Conservation (phyloP, 805 yeast genomes). For the Kazachstania viticola region DNA sequence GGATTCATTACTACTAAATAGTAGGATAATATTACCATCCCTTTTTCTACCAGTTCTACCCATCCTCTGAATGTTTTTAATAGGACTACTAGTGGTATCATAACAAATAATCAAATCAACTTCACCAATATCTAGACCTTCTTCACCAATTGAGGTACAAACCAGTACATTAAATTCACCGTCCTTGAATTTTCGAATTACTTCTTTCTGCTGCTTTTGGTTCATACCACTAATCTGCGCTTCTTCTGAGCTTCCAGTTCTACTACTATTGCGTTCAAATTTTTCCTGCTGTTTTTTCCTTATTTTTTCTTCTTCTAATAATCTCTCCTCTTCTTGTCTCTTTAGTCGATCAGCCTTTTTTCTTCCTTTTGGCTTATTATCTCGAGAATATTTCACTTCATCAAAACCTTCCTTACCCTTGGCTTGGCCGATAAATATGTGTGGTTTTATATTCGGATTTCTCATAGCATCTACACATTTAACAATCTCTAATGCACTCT, state of each 20-base stretch:
- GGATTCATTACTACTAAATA: slow-evolving; percentile 70
- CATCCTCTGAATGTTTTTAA: slow-evolving; percentile 88
- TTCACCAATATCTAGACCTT: slow-evolving; percentile 96
- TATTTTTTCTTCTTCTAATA: slow-evolving; percentile 23
- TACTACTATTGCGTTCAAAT: slow-evolving; percentile 27
- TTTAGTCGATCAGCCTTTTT: slow-evolving; percentile 28
- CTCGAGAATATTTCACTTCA: slow-evolving; percentile 37
- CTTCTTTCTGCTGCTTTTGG: slow-evolving; percentile 75
- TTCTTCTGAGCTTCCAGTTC: slow-evolving; percentile 55
- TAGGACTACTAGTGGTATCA: slow-evolving; percentile 89
- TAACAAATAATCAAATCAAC: slow-evolving; percentile 89
- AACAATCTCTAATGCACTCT: slow-evolving; percentile 81
- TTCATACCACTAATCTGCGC: slow-evolving; percentile 82
- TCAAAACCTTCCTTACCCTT: slow-evolving; percentile 61
- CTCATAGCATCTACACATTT: slow-evolving; percentile 39
- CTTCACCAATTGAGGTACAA: slow-evolving; percentile 97
- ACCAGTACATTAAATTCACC: slow-evolving; percentile 74
- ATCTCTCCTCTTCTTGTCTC: slow-evolving; percentile 24
- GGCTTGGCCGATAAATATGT: slow-evolving; percentile 88
- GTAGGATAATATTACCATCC: slow-evolving; percentile 67
- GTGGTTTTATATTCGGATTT: slow-evolving; percentile 43
- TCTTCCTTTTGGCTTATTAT: slow-evolving; percentile 34
- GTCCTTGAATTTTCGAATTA: slow-evolving; percentile 58
- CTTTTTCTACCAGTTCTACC: slow-evolving; percentile 97
- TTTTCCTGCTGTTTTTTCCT: slow-evolving; percentile 24